Conservation (phyloP, 306 rosid genomes). For the Castanea sativa region DNA sequence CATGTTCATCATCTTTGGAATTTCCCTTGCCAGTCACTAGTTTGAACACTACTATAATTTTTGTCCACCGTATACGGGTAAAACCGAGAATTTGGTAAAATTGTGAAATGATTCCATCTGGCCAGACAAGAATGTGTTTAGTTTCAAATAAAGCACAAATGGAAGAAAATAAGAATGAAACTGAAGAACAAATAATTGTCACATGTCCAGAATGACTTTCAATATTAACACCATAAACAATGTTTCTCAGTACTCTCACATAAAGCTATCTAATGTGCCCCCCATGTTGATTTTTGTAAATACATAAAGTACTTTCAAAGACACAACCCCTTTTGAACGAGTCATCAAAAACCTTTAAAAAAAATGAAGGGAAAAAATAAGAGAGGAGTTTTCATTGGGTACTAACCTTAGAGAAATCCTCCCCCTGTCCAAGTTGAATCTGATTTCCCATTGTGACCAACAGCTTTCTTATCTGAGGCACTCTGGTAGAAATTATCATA, state of each 20-base stretch:
- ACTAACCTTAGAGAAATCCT: slow-evolving; percentile 87
- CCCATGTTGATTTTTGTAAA: neutral
- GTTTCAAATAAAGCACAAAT: neutral
- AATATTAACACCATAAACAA: neutral
- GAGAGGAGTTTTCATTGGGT: slow-evolving; percentile 8
- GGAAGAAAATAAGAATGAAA: neutral
- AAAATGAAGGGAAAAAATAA: neutral
- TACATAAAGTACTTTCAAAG: neutral
- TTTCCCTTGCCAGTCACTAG: neutral
- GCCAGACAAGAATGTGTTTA: neutral
- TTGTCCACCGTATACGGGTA: neutral
- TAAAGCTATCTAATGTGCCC: neutral
- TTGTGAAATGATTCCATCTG: neutral
- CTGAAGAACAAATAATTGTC: no score
- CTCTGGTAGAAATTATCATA: slow-evolving; percentile 55
- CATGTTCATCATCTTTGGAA: slow-evolving; percentile 11
- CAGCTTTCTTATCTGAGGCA: slow-evolving; percentile 51
- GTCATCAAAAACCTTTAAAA: neutral
- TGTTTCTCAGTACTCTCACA: neutral
- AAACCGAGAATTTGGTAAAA: slow-evolving; percentile 4
- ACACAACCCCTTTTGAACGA: neutral
- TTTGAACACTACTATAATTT: slow-evolving; percentile 1
- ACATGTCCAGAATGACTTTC: neutral
- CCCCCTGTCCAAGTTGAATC: slow-evolving; percentile 88
- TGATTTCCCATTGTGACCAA: slow-evolving; percentile 64